Base-by-base conservation (phyloP, 1,284 basidiomycete genomes). In the Irpex sp. region DNA sequence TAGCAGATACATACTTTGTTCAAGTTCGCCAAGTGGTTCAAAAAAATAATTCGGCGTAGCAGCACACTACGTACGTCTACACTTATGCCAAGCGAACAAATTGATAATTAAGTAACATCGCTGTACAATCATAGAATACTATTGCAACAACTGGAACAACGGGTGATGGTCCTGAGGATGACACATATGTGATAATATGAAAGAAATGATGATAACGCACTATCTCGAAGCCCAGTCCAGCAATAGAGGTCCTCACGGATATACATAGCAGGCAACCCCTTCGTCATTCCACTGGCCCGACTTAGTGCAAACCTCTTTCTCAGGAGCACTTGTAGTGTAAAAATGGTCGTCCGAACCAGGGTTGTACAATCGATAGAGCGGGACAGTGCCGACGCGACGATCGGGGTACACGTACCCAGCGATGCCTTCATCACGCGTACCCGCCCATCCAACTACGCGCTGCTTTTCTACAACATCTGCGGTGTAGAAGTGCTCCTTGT, bases 281-380 rank as follows among this genome's bases (percentile, higher is more conserved):
- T 51, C 49, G 8, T 64, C 60, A 51, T 63, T 53, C 26, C n/a
- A 31, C 46, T 61, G 57, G 4, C 59, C 62, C 4, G 19, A 17
- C 37, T 36, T 21, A 39, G 59, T 53, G 9, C 58, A 60, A 17
- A 36, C 58, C 37, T 59, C 37, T 57, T 33, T 54, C 56, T 64
- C 56, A 47, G 49, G 49, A 9, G 36, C 64, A 55, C 57, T 55
- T 8, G 61, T 65, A 33, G 59, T 65, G 39, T 62, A 65, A 35
- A 65, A 60, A 33, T 65, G 64, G 50, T 62, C 64, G n/a, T 26
- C 37, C 9, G 33, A 33, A 8, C 9, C 36, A 4, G 59, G 49
- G 33, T 21, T 58, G 55, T 58, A 65, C 43, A 63, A 51, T 8
- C 64, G 33, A 35, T 61, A 65, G n/a, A 65, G 56, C n/a, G 64